Evolutionary conservation across 164 flowering plant species (phyloP), one percentile per base, ranked within the genome.

Genomic region (Houttuynia cordata): DNA sequence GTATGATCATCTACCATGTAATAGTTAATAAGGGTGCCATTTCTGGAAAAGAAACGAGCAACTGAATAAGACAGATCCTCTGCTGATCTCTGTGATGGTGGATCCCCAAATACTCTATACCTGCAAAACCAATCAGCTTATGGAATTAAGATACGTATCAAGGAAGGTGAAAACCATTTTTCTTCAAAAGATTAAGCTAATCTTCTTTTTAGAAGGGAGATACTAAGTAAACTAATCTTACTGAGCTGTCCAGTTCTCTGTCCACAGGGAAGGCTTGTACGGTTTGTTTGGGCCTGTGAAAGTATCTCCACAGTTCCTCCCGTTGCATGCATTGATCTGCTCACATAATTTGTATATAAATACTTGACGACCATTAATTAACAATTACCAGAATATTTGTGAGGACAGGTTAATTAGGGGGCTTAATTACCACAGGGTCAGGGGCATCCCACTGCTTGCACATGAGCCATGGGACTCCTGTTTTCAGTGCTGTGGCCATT

Each of bases 201-300:
- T n/a, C n/a, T n/a, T n/a, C n/a, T n/a, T n/a, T n/a, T n/a, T n/a
- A n/a, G n/a, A n/a, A n/a, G n/a, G n/a, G n/a, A n/a, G n/a, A n/a
- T n/a, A n/a, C n/a, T n/a, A 17, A 17, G 14, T 45, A 45, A 45
- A 45, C 49, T 17, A 45, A 30, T 45, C 96, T 76, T 61, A 88
- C 97, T 84, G 96, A 63, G 92, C 91, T 56, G 97, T 93, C 97
- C 97, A 93, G 68, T 90, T 93, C 74, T 93, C 98, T 21, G 97
- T 86, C 97, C 97, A 90, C 1, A 93, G 53, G 30, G 75, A 34
- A 25, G 98, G 98, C 70, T 94, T 94, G 73, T 75, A 23, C 14
- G 90, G 87, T 20, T 42, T 72, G 58, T 94, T 91, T 23, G 97
- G 97, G 5, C 99, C 99, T 17, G 68, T 68, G 64, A 85, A 91